Evolutionary conservation across 2,329 filamentous ascomycete species (phyloP), one percentile per base, ranked within the genome.

Genomic region (Fusarium sp.): DNA sequence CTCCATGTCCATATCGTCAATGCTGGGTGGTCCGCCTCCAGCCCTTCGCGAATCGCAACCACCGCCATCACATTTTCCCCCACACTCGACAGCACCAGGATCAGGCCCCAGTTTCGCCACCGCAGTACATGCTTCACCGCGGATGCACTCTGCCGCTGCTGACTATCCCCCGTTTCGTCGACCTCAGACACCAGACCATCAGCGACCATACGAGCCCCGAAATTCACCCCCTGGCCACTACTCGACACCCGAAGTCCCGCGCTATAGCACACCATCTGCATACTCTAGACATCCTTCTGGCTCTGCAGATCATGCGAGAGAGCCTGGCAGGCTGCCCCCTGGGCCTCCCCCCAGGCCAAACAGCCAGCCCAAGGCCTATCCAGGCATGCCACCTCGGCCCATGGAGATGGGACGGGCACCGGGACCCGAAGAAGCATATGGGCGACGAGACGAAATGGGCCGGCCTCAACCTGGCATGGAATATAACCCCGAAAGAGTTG

Each of bases 131-230:
- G 82, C 81, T 2, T 87, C 84, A 13, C 84, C 84, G 4, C 77
- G 82, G 36, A 81, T 86, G 77, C 81, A 80, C 53, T 79, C 80
- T 23, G 76, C 81, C 3, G 78, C 81, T 0, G 75, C 84, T 57
- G 88, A 90, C 15, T 89, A 89, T 58, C 78, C 77, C 47, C 80
- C 83, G 6, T 89, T 84, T 72, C 82, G 88, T 60, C 82, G 89
- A 57, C 89, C 89, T 3, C 87, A 90, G 54, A 92, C 89, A 0
- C 90, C 90, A n/a, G 89, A 92, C 39, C 86, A 88, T 58, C 79
- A 82, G 42, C 81, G 84, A 67, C 77, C 78, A 51, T 85, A 86
- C 76, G 80, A 79, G 59, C 77, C 75, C 35, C 76, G 82, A 68
- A 77, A 76, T 21, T 84, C 84, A 13, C 82, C 82, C 6, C 77